Evolutionary conservation across 106 monocot species (phyloP).

Genomic region (Platanthera guangdongensis): DNA sequence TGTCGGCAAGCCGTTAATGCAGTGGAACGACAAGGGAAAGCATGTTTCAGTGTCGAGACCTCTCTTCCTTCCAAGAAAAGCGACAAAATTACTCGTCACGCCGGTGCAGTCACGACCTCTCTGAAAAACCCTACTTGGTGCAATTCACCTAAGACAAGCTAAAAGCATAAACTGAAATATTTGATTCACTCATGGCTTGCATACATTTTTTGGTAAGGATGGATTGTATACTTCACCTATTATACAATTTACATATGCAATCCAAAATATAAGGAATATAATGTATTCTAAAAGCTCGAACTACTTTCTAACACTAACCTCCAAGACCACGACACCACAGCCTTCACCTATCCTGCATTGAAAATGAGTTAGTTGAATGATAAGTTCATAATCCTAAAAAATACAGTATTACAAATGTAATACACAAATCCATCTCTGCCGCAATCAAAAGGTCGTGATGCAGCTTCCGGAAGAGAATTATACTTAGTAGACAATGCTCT

Average conservation of each 20-base stretch:
- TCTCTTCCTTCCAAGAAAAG: too few species aligned
- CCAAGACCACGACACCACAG: conserved; percentile 80
- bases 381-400: background rate
- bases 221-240: background rate
- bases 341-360: conserved; percentile 91
- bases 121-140: too few species aligned
- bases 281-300: background rate
- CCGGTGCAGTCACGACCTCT: too few species aligned
- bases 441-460: conserved; percentile 95
- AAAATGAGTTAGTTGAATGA: background rate
- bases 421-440: conserved; percentile 99
- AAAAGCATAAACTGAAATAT: background rate
- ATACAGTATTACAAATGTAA: conserved; percentile 6
- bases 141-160: background rate
- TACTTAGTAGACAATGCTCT: conserved; percentile 86
- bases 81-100: too few species aligned
- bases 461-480: conserved; percentile 51
- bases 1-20: too few species aligned
- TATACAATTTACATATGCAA: background rate
- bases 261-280: background rate
- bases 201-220: background rate
- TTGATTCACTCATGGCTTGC: background rate
- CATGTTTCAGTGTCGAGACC: too few species aligned
- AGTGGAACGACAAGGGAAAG: too few species aligned
- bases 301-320: conserved; percentile 40